Evolutionary conservation across 73 alveolate genomes (phyloP), one percentile per base, ranked within the genome.

Genomic region (Uronychia setigera): DNA sequence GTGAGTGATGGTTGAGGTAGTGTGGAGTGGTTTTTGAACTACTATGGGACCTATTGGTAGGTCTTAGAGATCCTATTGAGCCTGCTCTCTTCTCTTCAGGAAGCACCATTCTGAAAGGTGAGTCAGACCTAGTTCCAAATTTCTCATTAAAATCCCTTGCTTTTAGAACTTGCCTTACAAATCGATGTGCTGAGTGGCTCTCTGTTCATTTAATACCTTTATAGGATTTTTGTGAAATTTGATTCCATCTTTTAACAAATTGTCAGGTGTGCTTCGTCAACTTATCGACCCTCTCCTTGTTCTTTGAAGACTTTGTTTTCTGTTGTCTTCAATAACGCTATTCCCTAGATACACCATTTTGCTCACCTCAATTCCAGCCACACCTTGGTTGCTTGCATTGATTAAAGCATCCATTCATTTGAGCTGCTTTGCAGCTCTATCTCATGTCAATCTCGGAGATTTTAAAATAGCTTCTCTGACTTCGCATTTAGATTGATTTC

Each of bases 1-100:
- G 67, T 46, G 67, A 46, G 67, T 46, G 67, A 46, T 46, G 67
- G 67, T 46, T 46, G 67, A 46, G 67, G 67, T 46, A 46, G 67
- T 46, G 67, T 46, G 67, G 67, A 46, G 67, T 5, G 67, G n/a
- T 46, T 46, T 46, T 46, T 5, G 67, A 46, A 19, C 67, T 46
- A 46, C 67, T 46, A 11, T 46, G 67, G 19, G 67, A 46, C 67
- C 67, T 5, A 46, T 46, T 19, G 19, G 67, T 46, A 11, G 67
- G 67, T 5, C 67, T 5, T 5, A 46, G 67, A 11, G 67, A 46
- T 5, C 67, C 67, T 11, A 46, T 46, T 5, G 67, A 46, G 67
- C 67, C 67, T 46, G n/a, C 67, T 46, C 67, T 46, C 67, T 46
- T 46, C 67, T 46, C 67, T 46, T 19, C 67, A 11, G n/a, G n/a